A percentile compares a stretch with the other conserved stretches of the same genome.
Evolutionary conservation across 2,329 filamentous ascomycete genomes (phyloP).

Genomic region (Aspergillus floridensis): DNA sequence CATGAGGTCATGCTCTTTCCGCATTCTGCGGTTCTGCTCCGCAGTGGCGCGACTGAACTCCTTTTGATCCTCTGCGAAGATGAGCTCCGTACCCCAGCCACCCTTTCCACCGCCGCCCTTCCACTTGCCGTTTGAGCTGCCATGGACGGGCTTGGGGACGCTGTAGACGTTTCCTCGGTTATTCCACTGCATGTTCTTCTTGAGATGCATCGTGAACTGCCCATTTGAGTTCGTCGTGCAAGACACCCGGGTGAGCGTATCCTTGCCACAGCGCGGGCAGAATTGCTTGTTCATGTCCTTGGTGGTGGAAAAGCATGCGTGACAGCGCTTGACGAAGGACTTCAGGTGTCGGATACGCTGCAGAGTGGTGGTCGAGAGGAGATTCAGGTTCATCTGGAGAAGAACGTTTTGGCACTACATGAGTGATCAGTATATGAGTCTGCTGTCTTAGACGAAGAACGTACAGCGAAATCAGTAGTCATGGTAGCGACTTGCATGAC

Average conservation of each 20-base stretch:
- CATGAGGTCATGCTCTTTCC: conserved; percentile 79
- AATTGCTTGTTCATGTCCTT: conserved; percentile 88
- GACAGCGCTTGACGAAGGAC: conserved; percentile 87
- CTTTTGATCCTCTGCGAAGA: conserved; percentile 93
- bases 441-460: conserved; percentile 10
- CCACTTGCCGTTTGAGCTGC: conserved; percentile 73
- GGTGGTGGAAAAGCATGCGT: conserved; percentile 84
- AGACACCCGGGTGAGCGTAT: conserved; percentile 77
- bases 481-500: conserved; percentile 85
- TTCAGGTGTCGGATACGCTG: conserved; percentile 80
- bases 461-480: conserved; percentile 92
- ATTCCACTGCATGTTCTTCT: conserved; percentile 95
- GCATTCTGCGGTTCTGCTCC: conserved; percentile 58
- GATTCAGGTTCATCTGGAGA: conserved; percentile 88
- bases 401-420: conserved; percentile 75
- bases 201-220: conserved; percentile 80
- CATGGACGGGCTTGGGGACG: conserved; percentile 84
- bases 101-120: conserved; percentile 70
- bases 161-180: conserved; percentile 89
- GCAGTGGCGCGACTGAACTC: conserved; percentile 70
- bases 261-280: conserved; percentile 85
- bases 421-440: neutral
- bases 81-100: conserved; percentile 80
- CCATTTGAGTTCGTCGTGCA: conserved; percentile 81
- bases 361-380: conserved; percentile 71